Base-by-base conservation (phyloP, 1,139 yeast species). In the Blastobotrys raffinosifermentans region DNA sequence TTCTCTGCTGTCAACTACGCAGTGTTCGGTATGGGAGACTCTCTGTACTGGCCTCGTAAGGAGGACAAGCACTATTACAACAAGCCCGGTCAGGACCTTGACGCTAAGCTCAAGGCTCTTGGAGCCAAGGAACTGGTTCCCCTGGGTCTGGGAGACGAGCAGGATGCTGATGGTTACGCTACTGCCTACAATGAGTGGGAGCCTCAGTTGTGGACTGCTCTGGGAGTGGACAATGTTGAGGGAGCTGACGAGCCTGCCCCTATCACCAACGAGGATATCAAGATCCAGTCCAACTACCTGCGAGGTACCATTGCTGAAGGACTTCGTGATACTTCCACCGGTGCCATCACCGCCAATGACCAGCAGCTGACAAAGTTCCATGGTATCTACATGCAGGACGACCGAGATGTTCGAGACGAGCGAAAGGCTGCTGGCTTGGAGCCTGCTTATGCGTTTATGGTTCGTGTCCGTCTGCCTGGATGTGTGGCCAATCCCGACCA, bases 321-420 rank as follows among this genome's bases (percentile, higher is more conserved):
- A 19, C 73, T 91, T 46, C 59, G 64, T 40, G 97, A 91, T 59
- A 72, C 74, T 47, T 72, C 89, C 3, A 89, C 97, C 14, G 96
- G 97, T 48, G 89, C 96, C 11, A 84, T 91, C 50, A 73, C 83
- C 49, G 93, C 96, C n/a, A 76, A 75, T 43, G 96, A 87, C 63
- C 95, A 87, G 66, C 96, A 87, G 65, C 67, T 91, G 61, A 87
- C 96, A 50, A 91, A 91, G 64, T 91, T 91, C 75, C 97, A 91
- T 61, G 98, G 98, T 65, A 87, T 89, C 50, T 91, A 91, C 63
- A 87, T 89, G 95, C 98, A 91, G 69, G 97, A 91, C 63, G 97
- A 91, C 60, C 85, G 98, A 67, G 98, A 91, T 64, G 70, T 91
- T 42, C 77, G 97, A 61, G 97, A 89, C 43, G 83, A 84, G 50